phyloP scores from a whole-genome alignment of 805 yeast genomes.

The Groenewaldozyma tartarivorans region DNA sequence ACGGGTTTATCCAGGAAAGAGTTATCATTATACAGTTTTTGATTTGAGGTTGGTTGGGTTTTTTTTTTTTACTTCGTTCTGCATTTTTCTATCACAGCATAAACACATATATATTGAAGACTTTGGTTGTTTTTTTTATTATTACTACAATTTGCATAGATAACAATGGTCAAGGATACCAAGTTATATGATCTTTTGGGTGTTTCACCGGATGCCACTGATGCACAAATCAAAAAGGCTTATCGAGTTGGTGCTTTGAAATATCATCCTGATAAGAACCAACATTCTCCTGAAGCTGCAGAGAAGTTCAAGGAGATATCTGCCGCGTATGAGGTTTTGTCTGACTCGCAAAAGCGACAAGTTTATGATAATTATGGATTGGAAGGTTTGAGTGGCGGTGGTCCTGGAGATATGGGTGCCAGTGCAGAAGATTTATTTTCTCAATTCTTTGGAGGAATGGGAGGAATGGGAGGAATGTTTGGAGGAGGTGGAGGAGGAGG shows the following conservation, averaged over 20 bases:
- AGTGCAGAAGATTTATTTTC: conserved; percentile 68
- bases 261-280: conserved; percentile 81
- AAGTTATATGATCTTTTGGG: conserved; percentile 55
- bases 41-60: too few relatives aligned
- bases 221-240: conserved; percentile 62
- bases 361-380: conserved; percentile 84
- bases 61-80: too few relatives aligned
- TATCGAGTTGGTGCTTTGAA: conserved; percentile 66
- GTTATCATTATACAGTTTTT: too few relatives aligned
- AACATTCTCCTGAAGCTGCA: conserved; percentile 64
- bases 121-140: too few relatives aligned
- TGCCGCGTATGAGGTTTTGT: conserved; percentile 78
- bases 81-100: too few relatives aligned
- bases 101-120: too few relatives aligned
- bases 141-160: too few relatives aligned
- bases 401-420: conserved; percentile 58
- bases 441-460: conserved; percentile 64
- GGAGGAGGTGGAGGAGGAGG: conserved; percentile 50
- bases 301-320: conserved; percentile 92
- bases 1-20: too few relatives aligned
- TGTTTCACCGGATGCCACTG: conserved; percentile 43
- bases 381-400: conserved; percentile 77
- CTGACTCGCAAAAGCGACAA: conserved; percentile 82
- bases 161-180: conserved; percentile 64
- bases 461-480: conserved; percentile 28